Conservation (phyloP, 495 filamentous ascomycete genomes). For the Cercophora scortea region DNA sequence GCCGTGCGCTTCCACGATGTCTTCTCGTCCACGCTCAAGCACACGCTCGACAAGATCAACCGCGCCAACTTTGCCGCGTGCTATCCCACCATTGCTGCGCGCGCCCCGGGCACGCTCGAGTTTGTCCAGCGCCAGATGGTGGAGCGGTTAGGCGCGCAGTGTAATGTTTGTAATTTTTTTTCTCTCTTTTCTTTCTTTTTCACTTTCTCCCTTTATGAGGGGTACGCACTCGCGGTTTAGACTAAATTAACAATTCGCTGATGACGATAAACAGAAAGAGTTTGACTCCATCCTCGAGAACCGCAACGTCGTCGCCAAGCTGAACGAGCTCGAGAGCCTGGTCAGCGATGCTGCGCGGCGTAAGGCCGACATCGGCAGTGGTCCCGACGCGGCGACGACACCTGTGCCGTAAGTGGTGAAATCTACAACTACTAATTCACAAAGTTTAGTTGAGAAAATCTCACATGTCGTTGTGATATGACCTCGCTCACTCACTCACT, state of each 20-base stretch:
- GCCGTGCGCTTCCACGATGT: constrained; percentile 63
- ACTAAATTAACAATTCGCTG: not conserved
- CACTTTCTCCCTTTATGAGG: not conserved
- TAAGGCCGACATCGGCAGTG: constrained; percentile 24
- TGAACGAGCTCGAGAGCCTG: constrained; percentile 79
- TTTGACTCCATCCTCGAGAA: constrained; percentile 70
- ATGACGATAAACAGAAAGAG: constrained; percentile 45
- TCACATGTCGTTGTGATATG: not conserved
- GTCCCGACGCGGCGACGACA: constrained; percentile 5
- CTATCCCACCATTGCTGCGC: constrained; percentile 73
- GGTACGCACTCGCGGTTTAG: not conserved
- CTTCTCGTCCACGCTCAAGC: constrained; percentile 58
- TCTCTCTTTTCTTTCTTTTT: not conserved
- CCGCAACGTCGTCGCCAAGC: constrained; percentile 58
- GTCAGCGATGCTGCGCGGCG: constrained; percentile 58
- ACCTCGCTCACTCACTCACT: not conserved
- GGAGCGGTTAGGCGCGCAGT: constrained; percentile 54
- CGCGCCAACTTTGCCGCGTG: constrained; percentile 77
- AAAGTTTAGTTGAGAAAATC: not conserved
- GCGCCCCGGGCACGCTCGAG: constrained; percentile 59
- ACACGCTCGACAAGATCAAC: constrained; percentile 64
- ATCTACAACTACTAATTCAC: too few species aligned
- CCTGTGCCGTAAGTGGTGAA: constrained; percentile 39
- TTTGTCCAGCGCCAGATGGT: constrained; percentile 65
- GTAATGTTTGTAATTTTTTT: constrained; percentile 27